Evolutionary conservation across 2,329 filamentous ascomycete genomes (phyloP).

Genomic region (Fusarium heterosporum): DNA sequence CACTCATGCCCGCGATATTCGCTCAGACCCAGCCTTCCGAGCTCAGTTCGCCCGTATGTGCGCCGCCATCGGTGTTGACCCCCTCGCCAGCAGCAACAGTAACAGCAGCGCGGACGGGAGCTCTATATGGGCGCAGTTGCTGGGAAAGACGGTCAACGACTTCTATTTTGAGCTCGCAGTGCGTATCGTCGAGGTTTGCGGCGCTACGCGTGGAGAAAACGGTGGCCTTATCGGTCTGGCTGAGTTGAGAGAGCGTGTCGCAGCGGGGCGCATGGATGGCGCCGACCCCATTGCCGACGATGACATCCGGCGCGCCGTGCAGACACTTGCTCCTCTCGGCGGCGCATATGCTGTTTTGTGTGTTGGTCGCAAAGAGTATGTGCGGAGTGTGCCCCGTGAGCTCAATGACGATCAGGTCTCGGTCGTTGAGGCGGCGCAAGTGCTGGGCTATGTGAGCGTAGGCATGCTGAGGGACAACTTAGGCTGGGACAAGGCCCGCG

Average conservation of each 20-base stretch:
- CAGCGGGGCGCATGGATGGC: slow-evolving; percentile 78
- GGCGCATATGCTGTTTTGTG: slow-evolving; percentile 87
- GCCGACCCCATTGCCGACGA: slow-evolving; percentile 88
- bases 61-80: slow-evolving; percentile 94
- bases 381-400: slow-evolving; percentile 93
- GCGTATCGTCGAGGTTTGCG: slow-evolving; percentile 92
- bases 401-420: slow-evolving; percentile 93
- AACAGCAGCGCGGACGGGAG: slow-evolving; percentile 61
- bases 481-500: slow-evolving; percentile 83
- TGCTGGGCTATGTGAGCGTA: slow-evolving; percentile 89
- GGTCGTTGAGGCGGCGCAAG: slow-evolving; percentile 89
- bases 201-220: slow-evolving; percentile 87
- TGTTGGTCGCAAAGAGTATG: slow-evolving; percentile 87
- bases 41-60: slow-evolving; percentile 99
- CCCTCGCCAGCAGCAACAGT: slow-evolving; percentile 70
- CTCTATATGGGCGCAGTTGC: slow-evolving; percentile 91
- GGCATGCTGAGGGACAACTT: slow-evolving; percentile 91
- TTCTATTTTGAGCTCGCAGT: slow-evolving; percentile 99
- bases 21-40: slow-evolving; percentile 92
- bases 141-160: slow-evolving; percentile 93
- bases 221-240: slow-evolving; percentile 88
- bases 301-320: slow-evolving; percentile 90
- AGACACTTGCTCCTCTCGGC: slow-evolving; percentile 86
- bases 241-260: slow-evolving; percentile 82
- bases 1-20: slow-evolving; percentile 95